These are phyloP conservation scores for Groenewaldozyma sp. DNA, from an alignment of 1,139 yeast genomes.

Conservation along the genomic window DNA sequence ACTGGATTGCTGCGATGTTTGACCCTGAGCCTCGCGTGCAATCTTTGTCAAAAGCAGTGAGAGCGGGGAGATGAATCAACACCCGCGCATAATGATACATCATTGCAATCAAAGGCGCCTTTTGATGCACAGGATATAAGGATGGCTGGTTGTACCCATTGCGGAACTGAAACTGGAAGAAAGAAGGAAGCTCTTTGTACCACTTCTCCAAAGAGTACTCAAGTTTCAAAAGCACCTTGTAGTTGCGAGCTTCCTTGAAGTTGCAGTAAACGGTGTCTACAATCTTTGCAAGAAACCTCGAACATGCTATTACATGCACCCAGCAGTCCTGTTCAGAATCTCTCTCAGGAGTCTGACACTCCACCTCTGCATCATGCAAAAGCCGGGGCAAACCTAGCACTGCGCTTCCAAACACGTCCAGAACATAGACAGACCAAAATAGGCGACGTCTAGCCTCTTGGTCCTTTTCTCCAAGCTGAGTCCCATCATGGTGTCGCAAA, in stretches of 20 bases:
- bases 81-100: constrained; percentile 73
- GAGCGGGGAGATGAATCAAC: constrained; percentile 68
- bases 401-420: constrained; percentile 69
- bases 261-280: constrained; percentile 47
- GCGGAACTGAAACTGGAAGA: constrained; percentile 53
- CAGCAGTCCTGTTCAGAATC: constrained; percentile 36
- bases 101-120: constrained; percentile 52
- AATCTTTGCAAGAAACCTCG: constrained; percentile 65
- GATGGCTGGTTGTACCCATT: constrained; percentile 48
- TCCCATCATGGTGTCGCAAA: constrained; percentile 53
- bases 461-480: constrained; percentile 36
- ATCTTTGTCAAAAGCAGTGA: constrained; percentile 32
- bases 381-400: constrained; percentile 76
- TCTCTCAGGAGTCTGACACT: constrained; percentile 71
- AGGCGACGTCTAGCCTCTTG: constrained; percentile 75
- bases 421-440: constrained; percentile 75
- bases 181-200: constrained; percentile 61
- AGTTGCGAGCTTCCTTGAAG: constrained; percentile 35
- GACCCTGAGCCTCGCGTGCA: constrained; percentile 38
- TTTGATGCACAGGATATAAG: constrained; percentile 35
- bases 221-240: constrained; percentile 34
- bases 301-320: constrained; percentile 42
- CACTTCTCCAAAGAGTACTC: constrained; percentile 73
- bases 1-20: constrained; percentile 64
- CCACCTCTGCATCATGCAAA: constrained; percentile 70